Conservation (phyloP, 2,329 filamentous ascomycete genomes). For the Fusarium fracticaudum region DNA sequence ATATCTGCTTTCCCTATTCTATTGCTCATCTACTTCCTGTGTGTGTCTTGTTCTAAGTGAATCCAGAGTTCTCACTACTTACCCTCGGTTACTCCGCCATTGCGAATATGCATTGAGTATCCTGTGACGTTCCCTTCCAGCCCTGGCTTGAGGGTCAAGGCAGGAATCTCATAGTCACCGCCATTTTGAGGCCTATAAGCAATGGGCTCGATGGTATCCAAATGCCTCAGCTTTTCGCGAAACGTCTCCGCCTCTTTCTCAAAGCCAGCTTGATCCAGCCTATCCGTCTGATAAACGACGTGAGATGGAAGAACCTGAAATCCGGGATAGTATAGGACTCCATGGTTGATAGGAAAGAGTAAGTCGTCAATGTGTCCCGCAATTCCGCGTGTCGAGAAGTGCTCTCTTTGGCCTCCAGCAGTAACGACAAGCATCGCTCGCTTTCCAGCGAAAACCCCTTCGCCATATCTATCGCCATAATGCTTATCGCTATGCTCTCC, state of each 20-base stretch:
- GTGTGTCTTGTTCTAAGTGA: background rate
- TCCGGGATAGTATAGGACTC: slow-evolving; percentile 15
- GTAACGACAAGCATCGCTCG: slow-evolving; percentile 13
- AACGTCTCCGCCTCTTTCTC: background rate
- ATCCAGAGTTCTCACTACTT: background rate
- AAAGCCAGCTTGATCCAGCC: background rate
- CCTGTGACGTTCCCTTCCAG: background rate
- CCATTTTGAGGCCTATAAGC: slow-evolving; percentile 13
- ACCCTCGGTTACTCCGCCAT: background rate
- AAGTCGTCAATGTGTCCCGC: slow-evolving; percentile 15
- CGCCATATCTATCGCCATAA: slow-evolving; percentile 26
- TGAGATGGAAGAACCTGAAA: slow-evolving; percentile 18
- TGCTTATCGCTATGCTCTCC: slow-evolving; percentile 8
- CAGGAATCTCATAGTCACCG: slow-evolving; percentile 24
- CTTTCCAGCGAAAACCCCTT: slow-evolving; percentile 3
- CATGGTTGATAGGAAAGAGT: slow-evolving; percentile 18
- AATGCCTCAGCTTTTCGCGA: background rate
- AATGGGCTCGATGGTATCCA: slow-evolving; percentile 1
- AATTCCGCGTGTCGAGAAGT: slow-evolving; percentile 18
- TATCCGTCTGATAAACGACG: slow-evolving; percentile 6
- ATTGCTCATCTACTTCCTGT: too few species aligned
- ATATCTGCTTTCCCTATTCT: too few species aligned
- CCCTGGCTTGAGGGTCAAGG: background rate
- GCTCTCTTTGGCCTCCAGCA: background rate
- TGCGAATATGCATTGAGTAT: background rate